Evolutionary conservation across 371 early-diverging fungal species (phyloP).

Genomic region (Blakeslea trispora): DNA sequence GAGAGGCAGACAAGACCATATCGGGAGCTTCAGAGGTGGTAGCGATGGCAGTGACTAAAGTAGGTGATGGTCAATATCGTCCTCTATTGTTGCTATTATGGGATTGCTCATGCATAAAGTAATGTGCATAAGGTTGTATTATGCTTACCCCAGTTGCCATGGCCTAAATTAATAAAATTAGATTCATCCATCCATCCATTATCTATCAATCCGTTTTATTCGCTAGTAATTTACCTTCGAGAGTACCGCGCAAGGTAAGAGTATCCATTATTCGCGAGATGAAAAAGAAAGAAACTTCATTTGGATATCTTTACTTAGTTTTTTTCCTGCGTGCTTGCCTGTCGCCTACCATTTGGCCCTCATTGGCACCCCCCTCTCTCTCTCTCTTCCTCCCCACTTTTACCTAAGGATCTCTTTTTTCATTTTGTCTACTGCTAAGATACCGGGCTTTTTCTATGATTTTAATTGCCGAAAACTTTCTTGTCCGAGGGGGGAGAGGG

Average conservation of each 20-base stretch:
- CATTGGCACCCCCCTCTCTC: not conserved
- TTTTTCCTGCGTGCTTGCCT: not conserved
- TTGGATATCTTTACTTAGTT: conserved; percentile 4
- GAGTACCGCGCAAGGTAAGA: conserved; percentile 47
- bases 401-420: too few species aligned
- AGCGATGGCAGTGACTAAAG: conserved; percentile 90
- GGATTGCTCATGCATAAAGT: too few species aligned
- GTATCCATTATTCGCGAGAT: conserved; percentile 46
- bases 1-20: conserved; percentile 91
- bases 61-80: not conserved
- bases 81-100: too few species aligned
- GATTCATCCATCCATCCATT: conserved; percentile 6
- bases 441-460: too few species aligned
- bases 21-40: conserved; percentile 93
- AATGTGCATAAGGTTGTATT: not conserved
- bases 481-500: too few species aligned
- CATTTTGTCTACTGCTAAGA: too few species aligned
- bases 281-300: conserved; percentile 40
- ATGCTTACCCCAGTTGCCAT: conserved; percentile 45
- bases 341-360: not conserved
- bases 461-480: too few species aligned
- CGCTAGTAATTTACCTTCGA: conserved; percentile 27
- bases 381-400: not conserved
- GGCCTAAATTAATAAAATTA: conserved; percentile 22
- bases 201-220: conserved; percentile 17